Evolutionary conservation across 2,329 filamentous ascomycete species (phyloP), one percentile per base, ranked within the genome.

Genomic region (Akanthomyces uredinophilus): DNA sequence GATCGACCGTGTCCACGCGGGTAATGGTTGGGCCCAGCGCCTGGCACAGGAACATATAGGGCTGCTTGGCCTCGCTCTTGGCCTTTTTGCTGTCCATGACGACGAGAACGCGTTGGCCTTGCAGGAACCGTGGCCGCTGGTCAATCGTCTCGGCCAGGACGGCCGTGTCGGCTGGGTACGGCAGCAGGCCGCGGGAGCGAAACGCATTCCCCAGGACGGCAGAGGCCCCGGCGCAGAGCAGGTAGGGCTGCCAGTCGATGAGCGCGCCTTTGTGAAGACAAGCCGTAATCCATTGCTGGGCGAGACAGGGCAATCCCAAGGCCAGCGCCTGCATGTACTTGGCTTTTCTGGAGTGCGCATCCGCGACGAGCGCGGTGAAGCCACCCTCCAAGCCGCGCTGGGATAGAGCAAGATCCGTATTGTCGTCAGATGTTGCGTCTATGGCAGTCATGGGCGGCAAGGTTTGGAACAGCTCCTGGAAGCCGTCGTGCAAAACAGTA

Each of bases 271-370:
- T 84, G 1, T 80, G 74, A 3, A 94, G 73, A 65, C 91, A 96
- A 55, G 89, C 83, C 29, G 84, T 81, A 53, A 96, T 79, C 94
- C 95, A 99, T 60, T 88, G 87, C 6, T 87, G 83, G 6, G 91
- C 89, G 1, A 99, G 80, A 69, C 93, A 96, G 0, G 95, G 95
- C 0, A 99, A 76, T 1, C 91, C 92, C 0, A 99, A 83, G 0
- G 95, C 93, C 2, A 99, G 83, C 0, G 95, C 95, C 75, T 98
- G 93, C 81, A 98, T 90, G 73, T 95, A 97, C 72, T 98, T 99
- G 55, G 87, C 85, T 65, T 92, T 92, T 52, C 94, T 87, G 7
- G 90, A 95, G 72, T 96, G 90, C 5, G 86, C 84, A 70, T 98
- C 91, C 0, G 93, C 89, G 64, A 99, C 90, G 16, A 98, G 78